Evolutionary conservation across 192 early-diverging fungal species (phyloP), one percentile per base, ranked within the genome.

Genomic region (Coemansia sp.): DNA sequence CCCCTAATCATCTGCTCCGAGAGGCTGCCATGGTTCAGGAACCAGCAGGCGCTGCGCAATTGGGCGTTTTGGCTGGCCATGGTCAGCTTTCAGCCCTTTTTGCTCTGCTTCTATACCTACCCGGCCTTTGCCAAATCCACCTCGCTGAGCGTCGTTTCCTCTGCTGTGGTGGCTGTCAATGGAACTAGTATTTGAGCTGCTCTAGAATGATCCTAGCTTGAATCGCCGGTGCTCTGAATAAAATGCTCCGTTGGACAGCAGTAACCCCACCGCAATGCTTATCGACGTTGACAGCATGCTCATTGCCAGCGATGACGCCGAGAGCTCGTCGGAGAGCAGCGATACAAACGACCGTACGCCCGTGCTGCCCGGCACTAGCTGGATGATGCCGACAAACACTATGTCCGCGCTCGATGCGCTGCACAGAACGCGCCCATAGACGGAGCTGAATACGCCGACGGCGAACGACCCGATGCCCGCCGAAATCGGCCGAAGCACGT

Each of bases 21-120:
- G 28, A 76, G 87, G 5, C 59, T 88, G 18, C 82, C 82, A 21
- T 69, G 75, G 35, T 81, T 94, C 57, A 86, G 83, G 65, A 75
- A 86, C 50, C 77, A 85, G 14, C 86, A 83, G 43, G 75, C 89
- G 52, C 50, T 94, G 20, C 89, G 91, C 7, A 96, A 98, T 82
- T 87, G 75, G 16, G 67, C 91, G 48, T 96, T 98, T 72, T 98
- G 96, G 96, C 77, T 94, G 45, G 87, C 88, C 23, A 93, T 98
- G 91, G 91, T 95, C 48, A 63, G 85, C 61, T 94, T 91, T 14
- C 93, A 92, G 20, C 94, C 94, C 42, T 52, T 94, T 13, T 71
- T 96, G 5, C 86, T 89, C 20, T 88, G 93, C 61, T 69, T 89
- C 8, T 96, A 96, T 67, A 82, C 79, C 0, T 69, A 70, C 33